Percentiles rank a stretch among this genome's conserved stretches.
phyloP scores from a whole-genome alignment of 1,284 basidiomycete species.

The Ganoderma lucidum region DNA sequence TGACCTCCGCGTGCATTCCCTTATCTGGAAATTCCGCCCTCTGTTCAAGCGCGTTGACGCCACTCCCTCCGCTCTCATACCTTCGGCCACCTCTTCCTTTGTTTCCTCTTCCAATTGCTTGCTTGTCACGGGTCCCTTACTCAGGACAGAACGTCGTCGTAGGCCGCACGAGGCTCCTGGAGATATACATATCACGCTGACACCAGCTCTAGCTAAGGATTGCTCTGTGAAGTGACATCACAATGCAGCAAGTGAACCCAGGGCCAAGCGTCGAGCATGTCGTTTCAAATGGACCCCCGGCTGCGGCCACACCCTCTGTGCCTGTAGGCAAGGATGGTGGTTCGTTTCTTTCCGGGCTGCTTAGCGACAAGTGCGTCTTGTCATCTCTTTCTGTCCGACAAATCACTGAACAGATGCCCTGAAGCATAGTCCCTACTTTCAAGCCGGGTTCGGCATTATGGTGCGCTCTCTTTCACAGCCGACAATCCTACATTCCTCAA shows the following conservation, averaged over 20 bases:
- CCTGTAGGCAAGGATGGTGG: constrained; percentile 12
- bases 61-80: neutral
- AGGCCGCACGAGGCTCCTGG: too few species aligned
- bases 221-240: neutral
- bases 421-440: constrained; percentile 87
- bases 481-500: constrained; percentile 1
- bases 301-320: neutral
- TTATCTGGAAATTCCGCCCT: neutral
- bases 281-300: constrained; percentile 2
- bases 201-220: neutral
- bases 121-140: neutral
- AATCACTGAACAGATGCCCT: constrained; percentile 25
- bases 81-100: neutral
- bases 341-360: constrained; percentile 31
- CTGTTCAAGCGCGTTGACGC: neutral
- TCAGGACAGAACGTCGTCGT: neutral
- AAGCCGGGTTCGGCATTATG: constrained; percentile 96
- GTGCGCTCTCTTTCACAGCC: constrained; percentile 50
- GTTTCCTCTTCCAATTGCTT: neutral
- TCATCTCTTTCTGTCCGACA: neutral
- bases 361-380: constrained; percentile 36
- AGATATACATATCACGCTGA: neutral
- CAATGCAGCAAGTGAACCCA: constrained; percentile 10
- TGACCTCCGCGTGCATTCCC: constrained; percentile 7
- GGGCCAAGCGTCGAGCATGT: constrained; percentile 8